Conservation (phyloP, 1,139 yeast genomes). For the Kazachstania sp. region DNA sequence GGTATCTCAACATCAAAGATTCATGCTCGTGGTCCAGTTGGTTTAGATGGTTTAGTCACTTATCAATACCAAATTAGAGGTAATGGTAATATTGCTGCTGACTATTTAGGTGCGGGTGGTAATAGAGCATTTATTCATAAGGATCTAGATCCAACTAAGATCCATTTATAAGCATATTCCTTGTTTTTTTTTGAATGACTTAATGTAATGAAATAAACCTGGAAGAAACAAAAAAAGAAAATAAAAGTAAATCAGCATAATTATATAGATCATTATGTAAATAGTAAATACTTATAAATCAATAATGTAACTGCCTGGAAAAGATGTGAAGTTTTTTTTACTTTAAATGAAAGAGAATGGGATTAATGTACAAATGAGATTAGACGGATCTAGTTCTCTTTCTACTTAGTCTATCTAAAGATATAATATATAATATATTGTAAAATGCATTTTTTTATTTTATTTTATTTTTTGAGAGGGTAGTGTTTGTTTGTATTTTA, state of each 20-base stretch:
- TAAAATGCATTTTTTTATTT: neutral
- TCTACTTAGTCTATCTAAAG: neutral
- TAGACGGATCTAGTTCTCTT: too few species aligned
- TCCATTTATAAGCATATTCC: constrained; percentile 12
- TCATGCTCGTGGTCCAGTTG: constrained; percentile 98
- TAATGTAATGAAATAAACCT: neutral
- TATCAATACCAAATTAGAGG: constrained; percentile 93
- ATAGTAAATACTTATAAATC: neutral
- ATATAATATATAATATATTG: neutral
- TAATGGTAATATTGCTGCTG: constrained; percentile 83
- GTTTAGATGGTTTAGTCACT: constrained; percentile 90
- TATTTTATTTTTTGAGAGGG: too few species aligned
- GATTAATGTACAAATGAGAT: neutral
- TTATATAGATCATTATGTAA: neutral
- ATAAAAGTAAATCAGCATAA: neutral
- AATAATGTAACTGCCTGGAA: neutral
- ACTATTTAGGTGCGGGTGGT: constrained; percentile 92
- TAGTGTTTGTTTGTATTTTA: too few species aligned
- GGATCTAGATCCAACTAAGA: constrained; percentile 37
- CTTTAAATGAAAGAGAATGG: too few species aligned
- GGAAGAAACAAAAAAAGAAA: neutral
- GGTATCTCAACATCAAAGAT: constrained; percentile 95
- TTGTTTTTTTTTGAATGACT: neutral
- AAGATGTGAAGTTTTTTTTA: too few species aligned
- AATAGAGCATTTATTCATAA: constrained; percentile 68